These are phyloP conservation scores for Lagenaria siceraria DNA, from an alignment of 306 rosid genomes.

Conservation along the genomic window DNA sequence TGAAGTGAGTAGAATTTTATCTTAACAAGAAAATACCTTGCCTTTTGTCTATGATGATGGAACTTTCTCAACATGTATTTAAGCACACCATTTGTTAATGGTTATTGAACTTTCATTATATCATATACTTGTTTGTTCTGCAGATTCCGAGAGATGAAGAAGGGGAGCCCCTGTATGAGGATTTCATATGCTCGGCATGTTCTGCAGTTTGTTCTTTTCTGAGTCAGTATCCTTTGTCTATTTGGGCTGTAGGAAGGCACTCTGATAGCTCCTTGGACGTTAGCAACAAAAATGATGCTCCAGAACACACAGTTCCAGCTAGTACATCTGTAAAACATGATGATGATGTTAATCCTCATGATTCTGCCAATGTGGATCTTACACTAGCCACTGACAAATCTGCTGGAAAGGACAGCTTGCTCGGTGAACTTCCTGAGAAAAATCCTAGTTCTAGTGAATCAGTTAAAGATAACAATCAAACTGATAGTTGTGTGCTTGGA, in stretches of 20 bases:
- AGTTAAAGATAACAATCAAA: slow-evolving; percentile 16
- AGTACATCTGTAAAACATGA: slow-evolving; percentile 32
- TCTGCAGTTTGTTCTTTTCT: slow-evolving; percentile 60
- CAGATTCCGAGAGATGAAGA: slow-evolving; percentile 95
- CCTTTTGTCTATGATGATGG: background rate
- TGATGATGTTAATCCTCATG: slow-evolving; percentile 14
- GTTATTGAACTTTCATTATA: background rate
- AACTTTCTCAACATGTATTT: background rate
- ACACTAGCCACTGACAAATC: slow-evolving; percentile 19
- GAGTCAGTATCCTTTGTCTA: slow-evolving; percentile 47
- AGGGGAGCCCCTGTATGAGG: slow-evolving; percentile 85
- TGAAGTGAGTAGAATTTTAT: background rate
- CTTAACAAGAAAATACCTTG: background rate
- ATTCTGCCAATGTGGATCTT: slow-evolving; percentile 14
- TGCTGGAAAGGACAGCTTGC: slow-evolving; percentile 24
- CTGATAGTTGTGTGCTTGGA: slow-evolving; percentile 44
- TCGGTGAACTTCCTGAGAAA: slow-evolving; percentile 25
- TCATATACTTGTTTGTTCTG: slow-evolving; percentile 2
- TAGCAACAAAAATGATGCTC: slow-evolving; percentile 48
- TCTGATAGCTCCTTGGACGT: slow-evolving; percentile 18
- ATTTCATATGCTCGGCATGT: slow-evolving; percentile 69
- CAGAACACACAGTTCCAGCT: slow-evolving; percentile 32
- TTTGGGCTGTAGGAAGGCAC: slow-evolving; percentile 43
- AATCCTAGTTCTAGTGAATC: slow-evolving; percentile 14
- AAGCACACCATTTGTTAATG: background rate